Evolutionary conservation across 768 basidiomycete species (phyloP).

Genomic region (Trametes punicea): DNA sequence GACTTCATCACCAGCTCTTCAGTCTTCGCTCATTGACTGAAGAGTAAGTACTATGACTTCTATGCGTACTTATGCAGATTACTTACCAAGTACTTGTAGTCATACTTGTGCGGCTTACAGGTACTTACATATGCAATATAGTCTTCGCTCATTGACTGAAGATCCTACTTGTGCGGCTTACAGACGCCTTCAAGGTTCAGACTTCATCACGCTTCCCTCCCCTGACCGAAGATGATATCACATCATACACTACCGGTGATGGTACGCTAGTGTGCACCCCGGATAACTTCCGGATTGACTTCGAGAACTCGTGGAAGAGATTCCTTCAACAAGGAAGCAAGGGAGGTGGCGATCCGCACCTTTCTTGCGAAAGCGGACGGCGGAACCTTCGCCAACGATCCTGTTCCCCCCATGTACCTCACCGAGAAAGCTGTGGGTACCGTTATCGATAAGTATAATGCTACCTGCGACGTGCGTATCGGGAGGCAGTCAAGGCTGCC

Average conservation of each 20-base stretch:
- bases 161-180: too few relatives aligned
- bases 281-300: constrained; percentile 1
- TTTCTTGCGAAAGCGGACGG: background rate
- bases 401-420: background rate
- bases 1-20: too few relatives aligned
- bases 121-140: too few relatives aligned
- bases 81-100: too few relatives aligned
- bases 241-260: background rate
- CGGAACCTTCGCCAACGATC: background rate
- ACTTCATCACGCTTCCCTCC: background rate
- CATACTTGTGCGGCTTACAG: too few relatives aligned
- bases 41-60: too few relatives aligned
- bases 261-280: background rate
- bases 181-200: too few relatives aligned
- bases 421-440: background rate
- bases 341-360: background rate
- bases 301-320: background rate
- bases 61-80: too few relatives aligned
- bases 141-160: too few relatives aligned
- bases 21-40: too few relatives aligned
- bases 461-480: background rate
- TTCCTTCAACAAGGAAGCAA: background rate
- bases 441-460: background rate
- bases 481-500: background rate
- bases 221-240: background rate